These are phyloP conservation scores for Colletotrichum plurivorum DNA, from an alignment of 2,329 filamentous ascomycete species.

Conservation along the genomic window DNA sequence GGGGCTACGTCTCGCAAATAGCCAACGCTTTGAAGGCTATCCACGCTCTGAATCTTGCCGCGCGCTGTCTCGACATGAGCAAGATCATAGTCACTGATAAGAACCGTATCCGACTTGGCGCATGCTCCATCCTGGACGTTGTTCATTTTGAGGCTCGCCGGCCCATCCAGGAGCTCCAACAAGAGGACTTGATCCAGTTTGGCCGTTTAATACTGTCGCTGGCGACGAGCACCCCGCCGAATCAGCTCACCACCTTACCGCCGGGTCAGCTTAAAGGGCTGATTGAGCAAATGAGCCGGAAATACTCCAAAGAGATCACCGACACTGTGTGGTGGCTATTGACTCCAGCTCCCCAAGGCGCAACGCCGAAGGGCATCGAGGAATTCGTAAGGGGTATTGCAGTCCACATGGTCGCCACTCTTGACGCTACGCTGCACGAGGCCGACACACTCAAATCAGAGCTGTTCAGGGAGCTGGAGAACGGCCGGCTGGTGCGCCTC, in stretches of 20 bases:
- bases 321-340: constrained; percentile 88
- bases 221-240: constrained; percentile 75
- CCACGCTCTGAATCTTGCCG: constrained; percentile 84
- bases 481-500: constrained; percentile 85
- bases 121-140: constrained; percentile 91
- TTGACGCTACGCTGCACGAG: constrained; percentile 85
- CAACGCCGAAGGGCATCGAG: constrained; percentile 79
- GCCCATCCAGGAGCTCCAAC: constrained; percentile 82
- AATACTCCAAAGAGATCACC: constrained; percentile 83
- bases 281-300: constrained; percentile 82
- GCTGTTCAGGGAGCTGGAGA: constrained; percentile 87
- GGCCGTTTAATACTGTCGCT: constrained; percentile 88
- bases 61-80: constrained; percentile 86
- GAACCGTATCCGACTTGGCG: constrained; percentile 89
- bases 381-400: constrained; percentile 85
- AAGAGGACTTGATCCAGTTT: constrained; percentile 88
- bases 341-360: constrained; percentile 69
- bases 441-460: constrained; percentile 82
- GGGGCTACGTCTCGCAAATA: constrained; percentile 94
- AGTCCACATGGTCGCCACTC: constrained; percentile 79
- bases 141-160: constrained; percentile 82
- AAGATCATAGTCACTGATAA: constrained; percentile 94
- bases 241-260: constrained; percentile 71
- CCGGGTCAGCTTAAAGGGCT: constrained; percentile 76
- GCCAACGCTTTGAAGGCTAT: constrained; percentile 90